Conservation (phyloP, 441 rosid genomes). For the Populus hybrid region DNA sequence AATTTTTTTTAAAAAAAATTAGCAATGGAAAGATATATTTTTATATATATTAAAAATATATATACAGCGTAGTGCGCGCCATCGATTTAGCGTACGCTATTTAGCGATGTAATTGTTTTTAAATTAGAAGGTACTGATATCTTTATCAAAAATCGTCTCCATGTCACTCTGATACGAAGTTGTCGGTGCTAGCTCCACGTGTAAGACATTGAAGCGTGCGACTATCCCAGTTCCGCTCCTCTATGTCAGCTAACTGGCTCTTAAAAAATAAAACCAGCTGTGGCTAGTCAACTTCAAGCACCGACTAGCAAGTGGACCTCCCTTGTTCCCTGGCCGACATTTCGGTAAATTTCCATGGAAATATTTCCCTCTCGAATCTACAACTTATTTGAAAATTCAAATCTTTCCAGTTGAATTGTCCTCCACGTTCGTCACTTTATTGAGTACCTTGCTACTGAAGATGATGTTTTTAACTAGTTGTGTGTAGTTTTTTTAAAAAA, state of each 20-base stretch:
- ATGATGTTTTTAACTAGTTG: neutral
- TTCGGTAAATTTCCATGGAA: neutral
- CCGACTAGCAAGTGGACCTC: conserved; percentile 22
- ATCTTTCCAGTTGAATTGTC: neutral
- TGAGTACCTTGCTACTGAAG: neutral
- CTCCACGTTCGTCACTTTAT: neutral
- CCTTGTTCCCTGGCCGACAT: conserved; percentile 30
- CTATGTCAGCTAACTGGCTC: neutral
- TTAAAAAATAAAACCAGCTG: neutral
- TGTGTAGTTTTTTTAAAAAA: neutral
- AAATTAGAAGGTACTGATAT: neutral
- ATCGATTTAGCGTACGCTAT: no score
- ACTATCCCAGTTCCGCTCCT: neutral
- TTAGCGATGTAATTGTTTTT: no score
- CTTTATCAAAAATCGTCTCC: neutral
- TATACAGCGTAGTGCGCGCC: no score
- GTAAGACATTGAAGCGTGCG: neutral
- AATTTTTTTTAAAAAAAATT: no score
- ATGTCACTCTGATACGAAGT: neutral
- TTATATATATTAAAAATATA: no score
- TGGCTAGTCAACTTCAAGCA: conserved; percentile 2
- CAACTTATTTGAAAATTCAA: neutral
- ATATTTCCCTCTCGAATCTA: neutral
- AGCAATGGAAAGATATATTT: no score
- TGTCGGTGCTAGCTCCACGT: conserved; percentile 31